phyloP scores from a whole-genome alignment of 768 basidiomycete species.

The Nidularia pulvinata region DNA sequence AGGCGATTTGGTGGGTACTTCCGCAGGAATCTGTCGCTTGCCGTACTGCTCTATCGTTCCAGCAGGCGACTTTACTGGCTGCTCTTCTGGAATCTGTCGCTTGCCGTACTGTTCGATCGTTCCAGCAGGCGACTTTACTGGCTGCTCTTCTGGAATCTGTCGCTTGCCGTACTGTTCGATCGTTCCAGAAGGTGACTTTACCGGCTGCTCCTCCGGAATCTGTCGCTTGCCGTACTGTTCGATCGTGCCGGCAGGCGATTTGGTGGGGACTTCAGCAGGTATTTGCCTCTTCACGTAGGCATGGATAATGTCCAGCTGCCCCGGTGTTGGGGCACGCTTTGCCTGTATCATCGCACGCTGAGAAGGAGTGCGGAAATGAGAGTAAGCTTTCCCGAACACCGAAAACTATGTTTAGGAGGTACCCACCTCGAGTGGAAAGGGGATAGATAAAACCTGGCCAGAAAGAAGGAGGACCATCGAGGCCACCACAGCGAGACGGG shows the following conservation, averaged over 20 bases:
- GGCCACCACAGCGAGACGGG: constrained; percentile 32
- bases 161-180: constrained; percentile 19
- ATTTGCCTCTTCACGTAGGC: constrained; percentile 14
- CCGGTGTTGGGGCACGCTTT: constrained; percentile 15
- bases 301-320: constrained; percentile 14
- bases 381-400: neutral
- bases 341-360: neutral
- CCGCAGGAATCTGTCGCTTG: constrained; percentile 13
- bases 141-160: constrained; percentile 17
- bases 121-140: constrained; percentile 14
- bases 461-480: constrained; percentile 39
- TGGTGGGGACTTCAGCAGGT: constrained; percentile 18
- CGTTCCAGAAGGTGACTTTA: constrained; percentile 21
- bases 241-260: constrained; percentile 26
- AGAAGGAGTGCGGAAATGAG: neutral
- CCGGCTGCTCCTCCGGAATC: constrained; percentile 20
- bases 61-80: constrained; percentile 10
- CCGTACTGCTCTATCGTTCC: constrained; percentile 11
- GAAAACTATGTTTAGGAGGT: no score
- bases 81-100: constrained; percentile 16
- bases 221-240: constrained; percentile 40
- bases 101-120: constrained; percentile 10
- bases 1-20: constrained; percentile 15
- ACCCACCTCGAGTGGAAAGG: constrained; percentile 40
- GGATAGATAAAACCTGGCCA: constrained; percentile 42